Evolutionary conservation across 495 filamentous ascomycete species (phyloP).

Genomic region (Amphirosellinia nigrospora): DNA sequence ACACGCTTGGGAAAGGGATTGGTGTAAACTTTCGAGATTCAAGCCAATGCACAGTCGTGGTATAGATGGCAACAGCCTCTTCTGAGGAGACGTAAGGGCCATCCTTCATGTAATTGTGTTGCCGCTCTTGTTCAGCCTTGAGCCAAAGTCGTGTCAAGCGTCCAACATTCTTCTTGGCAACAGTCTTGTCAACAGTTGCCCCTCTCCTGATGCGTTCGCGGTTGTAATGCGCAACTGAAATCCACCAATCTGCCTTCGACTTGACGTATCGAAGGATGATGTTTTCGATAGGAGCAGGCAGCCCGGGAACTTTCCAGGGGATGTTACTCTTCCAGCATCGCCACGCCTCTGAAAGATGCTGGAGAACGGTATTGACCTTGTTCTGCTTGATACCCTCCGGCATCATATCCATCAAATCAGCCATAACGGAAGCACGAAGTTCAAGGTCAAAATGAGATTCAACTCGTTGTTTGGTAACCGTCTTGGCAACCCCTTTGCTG

Average conservation of each 20-base stretch:
- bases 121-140: slow-evolving; percentile 97
- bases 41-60: slow-evolving; percentile 98
- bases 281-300: slow-evolving; percentile 97
- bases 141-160: slow-evolving; percentile 95
- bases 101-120: slow-evolving; percentile 99
- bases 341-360: slow-evolving; percentile 98
- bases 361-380: slow-evolving; percentile 97
- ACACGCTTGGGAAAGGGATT: slow-evolving; percentile 98
- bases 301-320: slow-evolving; percentile 96
- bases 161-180: slow-evolving; percentile 98
- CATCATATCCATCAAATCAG: slow-evolving; percentile 99
- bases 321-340: slow-evolving; percentile 99
- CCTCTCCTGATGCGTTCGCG: slow-evolving; percentile 94
- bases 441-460: slow-evolving; percentile 99
- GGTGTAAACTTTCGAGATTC: slow-evolving; percentile 98
- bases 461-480: slow-evolving; percentile 98
- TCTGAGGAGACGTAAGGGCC: slow-evolving; percentile 98
- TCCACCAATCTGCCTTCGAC: slow-evolving; percentile 99
- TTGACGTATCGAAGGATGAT: slow-evolving; percentile 98
- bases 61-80: slow-evolving; percentile 98
- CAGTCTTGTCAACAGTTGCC: slow-evolving; percentile 97
- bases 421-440: slow-evolving; percentile 97
- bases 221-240: slow-evolving; percentile 98
- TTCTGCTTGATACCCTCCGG: slow-evolving; percentile 99
- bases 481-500: slow-evolving; percentile 99